Evolutionary conservation across 768 basidiomycete species (phyloP).

Genomic region (Leccinum fibrillosum): DNA sequence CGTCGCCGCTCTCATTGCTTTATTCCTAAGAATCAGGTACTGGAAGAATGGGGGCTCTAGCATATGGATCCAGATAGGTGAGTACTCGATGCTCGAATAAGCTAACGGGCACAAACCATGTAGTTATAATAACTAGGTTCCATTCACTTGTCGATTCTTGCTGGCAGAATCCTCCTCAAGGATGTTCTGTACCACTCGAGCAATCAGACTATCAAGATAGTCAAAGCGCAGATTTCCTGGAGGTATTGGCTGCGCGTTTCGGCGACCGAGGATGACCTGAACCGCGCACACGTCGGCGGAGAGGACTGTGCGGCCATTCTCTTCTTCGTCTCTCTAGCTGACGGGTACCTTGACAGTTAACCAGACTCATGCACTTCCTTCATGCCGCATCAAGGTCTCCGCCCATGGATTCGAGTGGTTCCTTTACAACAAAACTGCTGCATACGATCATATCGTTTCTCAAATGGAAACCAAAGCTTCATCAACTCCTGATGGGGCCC

Average conservation of each 20-base stretch:
- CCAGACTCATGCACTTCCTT: slow-evolving; percentile 37
- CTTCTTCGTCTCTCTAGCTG: slow-evolving; percentile 2
- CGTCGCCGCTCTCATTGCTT: slow-evolving; percentile 63
- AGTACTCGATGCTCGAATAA: slow-evolving; percentile 15
- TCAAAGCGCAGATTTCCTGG: slow-evolving; percentile 88
- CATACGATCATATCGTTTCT: slow-evolving; percentile 83
- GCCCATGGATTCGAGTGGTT: slow-evolving; percentile 91
- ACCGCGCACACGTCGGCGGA: slow-evolving; percentile 40
- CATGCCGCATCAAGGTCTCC: slow-evolving; percentile 79
- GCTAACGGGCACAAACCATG: slow-evolving; percentile 2
- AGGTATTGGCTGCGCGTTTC: slow-evolving; percentile 89
- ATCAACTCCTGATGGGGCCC: slow-evolving; percentile 20
- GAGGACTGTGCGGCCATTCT: slow-evolving; percentile 49
- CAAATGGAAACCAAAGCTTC: slow-evolving; percentile 52
- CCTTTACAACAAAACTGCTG: slow-evolving; percentile 84
- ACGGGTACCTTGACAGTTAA: slow-evolving; percentile 31
- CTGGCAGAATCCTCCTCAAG: slow-evolving; percentile 85
- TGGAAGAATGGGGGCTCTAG: slow-evolving; percentile 81
- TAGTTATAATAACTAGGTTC: slow-evolving; percentile 51
- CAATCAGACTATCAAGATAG: slow-evolving; percentile 82
- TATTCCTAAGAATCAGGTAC: slow-evolving; percentile 62
- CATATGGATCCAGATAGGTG: slow-evolving; percentile 82
- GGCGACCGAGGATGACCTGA: slow-evolving; percentile 69
- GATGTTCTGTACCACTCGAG: slow-evolving; percentile 88
- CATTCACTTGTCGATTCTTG: slow-evolving; percentile 86